These are phyloP conservation scores for Mycena sp. DNA, from an alignment of 1,284 basidiomycete species.

Conservation along the genomic window DNA sequence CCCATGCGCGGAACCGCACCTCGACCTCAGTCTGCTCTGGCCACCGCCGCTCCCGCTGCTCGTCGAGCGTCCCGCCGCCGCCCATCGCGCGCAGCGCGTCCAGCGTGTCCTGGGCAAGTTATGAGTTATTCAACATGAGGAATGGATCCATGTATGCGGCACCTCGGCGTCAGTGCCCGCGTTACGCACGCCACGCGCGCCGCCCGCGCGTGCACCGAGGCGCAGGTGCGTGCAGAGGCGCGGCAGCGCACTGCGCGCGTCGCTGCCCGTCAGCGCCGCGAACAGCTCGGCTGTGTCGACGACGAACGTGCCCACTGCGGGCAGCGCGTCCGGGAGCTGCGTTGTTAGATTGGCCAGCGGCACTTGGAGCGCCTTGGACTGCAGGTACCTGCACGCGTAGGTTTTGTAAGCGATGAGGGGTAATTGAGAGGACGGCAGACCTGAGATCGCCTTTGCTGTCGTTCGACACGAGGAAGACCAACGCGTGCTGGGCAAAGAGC, in stretches of 20 bases:
- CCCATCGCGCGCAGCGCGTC: slow-evolving; percentile 73
- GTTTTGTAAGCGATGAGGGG: neutral
- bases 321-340: slow-evolving; percentile 64
- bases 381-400: slow-evolving; percentile 9
- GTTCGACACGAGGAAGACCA: slow-evolving; percentile 82
- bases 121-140: neutral
- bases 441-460: slow-evolving; percentile 76
- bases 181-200: slow-evolving; percentile 72
- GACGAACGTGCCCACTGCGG: slow-evolving; percentile 64
- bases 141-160: slow-evolving; percentile 36
- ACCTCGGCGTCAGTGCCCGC: slow-evolving; percentile 88
- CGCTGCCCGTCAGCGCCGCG: slow-evolving; percentile 71
- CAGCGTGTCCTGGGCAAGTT: slow-evolving; percentile 64
- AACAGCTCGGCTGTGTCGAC: slow-evolving; percentile 82
- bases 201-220: no score
- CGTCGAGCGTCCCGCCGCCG: slow-evolving; percentile 71
- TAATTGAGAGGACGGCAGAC: neutral
- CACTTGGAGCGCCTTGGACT: slow-evolving; percentile 58
- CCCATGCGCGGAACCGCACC: slow-evolving; percentile 18
- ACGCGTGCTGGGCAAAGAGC: slow-evolving; percentile 62
- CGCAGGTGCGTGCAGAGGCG: slow-evolving; percentile 69
- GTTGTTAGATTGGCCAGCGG: slow-evolving; percentile 61
- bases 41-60: slow-evolving; percentile 80
- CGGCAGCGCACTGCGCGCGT: slow-evolving; percentile 60
- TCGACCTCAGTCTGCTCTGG: slow-evolving; percentile 58